Evolutionary conservation across 306 rosid species (phyloP).

Genomic region (Lathyrus oleraceus): DNA sequence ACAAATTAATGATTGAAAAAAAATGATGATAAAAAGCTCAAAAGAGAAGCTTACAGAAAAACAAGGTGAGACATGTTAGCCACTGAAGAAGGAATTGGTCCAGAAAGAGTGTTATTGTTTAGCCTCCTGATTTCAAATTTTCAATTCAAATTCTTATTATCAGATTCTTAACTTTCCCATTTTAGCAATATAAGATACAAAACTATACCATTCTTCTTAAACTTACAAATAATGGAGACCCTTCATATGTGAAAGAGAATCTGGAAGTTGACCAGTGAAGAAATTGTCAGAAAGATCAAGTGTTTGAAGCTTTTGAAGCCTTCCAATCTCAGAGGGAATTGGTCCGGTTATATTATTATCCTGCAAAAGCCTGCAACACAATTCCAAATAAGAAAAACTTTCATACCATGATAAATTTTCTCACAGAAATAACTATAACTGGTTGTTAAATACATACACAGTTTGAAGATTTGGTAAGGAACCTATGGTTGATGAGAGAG

Average conservation of each 20-base stretch:
- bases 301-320: conserved; percentile 71
- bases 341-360: conserved; percentile 77
- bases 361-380: conserved; percentile 64
- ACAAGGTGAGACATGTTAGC: conserved; percentile 75
- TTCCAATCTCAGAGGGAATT: conserved; percentile 78
- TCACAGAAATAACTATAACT: background rate
- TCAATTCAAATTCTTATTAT: conserved; percentile 43
- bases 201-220: background rate
- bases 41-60: conserved; percentile 62
- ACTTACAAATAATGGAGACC: conserved; percentile 85
- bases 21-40: conserved; percentile 9
- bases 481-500: conserved; percentile 78
- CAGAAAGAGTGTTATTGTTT: conserved; percentile 76
- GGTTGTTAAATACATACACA: conserved; percentile 55
- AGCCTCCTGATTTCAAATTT: conserved; percentile 66
- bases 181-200: background rate
- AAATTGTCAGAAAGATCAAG: conserved; percentile 86
- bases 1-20: conserved; percentile 15
- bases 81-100: conserved; percentile 77
- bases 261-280: conserved; percentile 76
- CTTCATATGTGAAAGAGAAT: conserved; percentile 58
- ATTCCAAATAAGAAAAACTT: conserved; percentile 1
- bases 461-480: conserved; percentile 73
- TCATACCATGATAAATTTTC: background rate
- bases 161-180: conserved; percentile 19